Evolutionary conservation across 371 early-diverging fungal species (phyloP).

Genomic region (Agmasoma carcini): DNA sequence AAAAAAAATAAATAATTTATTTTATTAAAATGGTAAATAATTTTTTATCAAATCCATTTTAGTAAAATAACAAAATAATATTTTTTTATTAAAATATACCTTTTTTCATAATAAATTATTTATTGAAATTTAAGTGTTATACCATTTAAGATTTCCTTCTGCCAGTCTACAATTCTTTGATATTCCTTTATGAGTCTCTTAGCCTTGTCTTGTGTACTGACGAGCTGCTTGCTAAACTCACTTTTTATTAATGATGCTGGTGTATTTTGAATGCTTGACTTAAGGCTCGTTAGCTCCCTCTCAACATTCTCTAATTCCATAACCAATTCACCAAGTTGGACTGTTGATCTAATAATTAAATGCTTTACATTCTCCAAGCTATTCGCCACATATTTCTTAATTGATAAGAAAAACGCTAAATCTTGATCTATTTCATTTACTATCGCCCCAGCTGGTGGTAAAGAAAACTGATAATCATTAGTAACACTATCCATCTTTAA

Average conservation of each 20-base stretch:
- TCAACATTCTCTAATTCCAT: constrained; percentile 19
- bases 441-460: background rate
- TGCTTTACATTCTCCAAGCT: constrained; percentile 34
- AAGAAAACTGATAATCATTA: background rate
- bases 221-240: constrained; percentile 28
- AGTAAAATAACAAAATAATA: background rate
- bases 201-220: constrained; percentile 6
- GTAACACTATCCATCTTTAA: too few species aligned
- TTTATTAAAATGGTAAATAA: background rate
- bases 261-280: constrained; percentile 15
- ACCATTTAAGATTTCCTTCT: background rate
- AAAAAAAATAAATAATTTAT: background rate
- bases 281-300: constrained; percentile 5
- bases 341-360: constrained; percentile 30
- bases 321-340: constrained; percentile 23
- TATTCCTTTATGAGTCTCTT: background rate
- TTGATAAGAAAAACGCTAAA: background rate
- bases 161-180: background rate
- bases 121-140: background rate
- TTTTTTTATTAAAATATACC: too few species aligned
- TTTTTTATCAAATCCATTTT: background rate
- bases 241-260: constrained; percentile 5
- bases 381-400: constrained; percentile 3
- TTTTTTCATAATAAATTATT: too few species aligned
- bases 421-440: background rate